Conservation (phyloP, 495 filamentous ascomycete species). For the Aspergillus nidulans region DNA sequence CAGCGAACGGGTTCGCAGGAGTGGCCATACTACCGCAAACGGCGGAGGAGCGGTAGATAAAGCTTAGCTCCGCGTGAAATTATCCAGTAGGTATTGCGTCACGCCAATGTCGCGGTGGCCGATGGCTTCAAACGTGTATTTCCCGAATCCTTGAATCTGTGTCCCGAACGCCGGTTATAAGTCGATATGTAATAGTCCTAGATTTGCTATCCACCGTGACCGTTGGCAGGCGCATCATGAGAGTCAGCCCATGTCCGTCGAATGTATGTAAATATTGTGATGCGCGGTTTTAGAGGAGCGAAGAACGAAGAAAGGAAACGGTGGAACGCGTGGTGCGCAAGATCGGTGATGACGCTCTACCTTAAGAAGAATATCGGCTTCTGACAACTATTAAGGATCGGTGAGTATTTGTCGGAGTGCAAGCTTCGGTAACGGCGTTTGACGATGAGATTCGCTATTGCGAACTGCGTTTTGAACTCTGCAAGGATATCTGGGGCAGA, state of each 20-base stretch:
- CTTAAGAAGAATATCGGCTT: constrained; percentile 1
- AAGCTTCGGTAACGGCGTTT: not conserved
- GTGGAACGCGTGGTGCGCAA: constrained; percentile 7
- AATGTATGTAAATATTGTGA: constrained; percentile 1
- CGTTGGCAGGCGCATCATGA: constrained; percentile 20
- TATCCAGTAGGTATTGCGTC: not conserved
- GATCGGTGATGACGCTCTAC: constrained; percentile 10
- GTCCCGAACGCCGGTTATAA: not conserved
- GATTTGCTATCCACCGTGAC: constrained; percentile 15
- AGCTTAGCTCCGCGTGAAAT: constrained; percentile 6
- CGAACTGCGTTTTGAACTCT: not conserved
- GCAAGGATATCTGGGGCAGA: not conserved
- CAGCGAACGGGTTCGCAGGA: constrained; percentile 33
- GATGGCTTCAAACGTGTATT: not conserved
- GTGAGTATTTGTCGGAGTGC: not conserved
- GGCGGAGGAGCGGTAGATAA: constrained; percentile 22
- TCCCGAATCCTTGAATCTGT: not conserved
- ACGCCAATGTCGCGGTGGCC: not conserved
- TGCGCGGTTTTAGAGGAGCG: constrained; percentile 7
- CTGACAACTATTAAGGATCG: not conserved
- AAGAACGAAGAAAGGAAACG: constrained; percentile 5
- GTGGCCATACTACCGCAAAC: constrained; percentile 36
- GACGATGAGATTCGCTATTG: not conserved
- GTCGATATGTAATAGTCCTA: constrained; percentile 14
- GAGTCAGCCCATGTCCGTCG: constrained; percentile 18